phyloP scores from a whole-genome alignment of 23 red algal genomes.

The Agarophyton chilense region DNA sequence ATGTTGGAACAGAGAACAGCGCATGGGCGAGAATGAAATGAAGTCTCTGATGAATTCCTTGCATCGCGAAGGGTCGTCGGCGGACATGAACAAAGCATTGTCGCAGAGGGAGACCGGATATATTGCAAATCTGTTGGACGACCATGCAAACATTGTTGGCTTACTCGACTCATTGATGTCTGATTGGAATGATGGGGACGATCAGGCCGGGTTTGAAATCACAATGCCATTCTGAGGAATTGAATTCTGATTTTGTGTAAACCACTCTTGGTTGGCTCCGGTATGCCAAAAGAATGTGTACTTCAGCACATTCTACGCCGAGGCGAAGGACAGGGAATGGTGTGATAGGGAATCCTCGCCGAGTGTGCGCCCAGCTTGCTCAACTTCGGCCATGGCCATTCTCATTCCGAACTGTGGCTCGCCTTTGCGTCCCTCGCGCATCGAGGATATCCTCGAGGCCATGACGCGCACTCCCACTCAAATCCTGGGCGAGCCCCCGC shows the following conservation, averaged over 20 bases:
- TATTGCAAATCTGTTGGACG: background rate
- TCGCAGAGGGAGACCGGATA: background rate
- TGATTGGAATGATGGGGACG: conserved; percentile 12
- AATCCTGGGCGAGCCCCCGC: conserved; percentile 1
- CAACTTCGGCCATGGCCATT: background rate
- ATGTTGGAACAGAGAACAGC: conserved; percentile 17
- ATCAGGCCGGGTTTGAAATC: too few relatives aligned
- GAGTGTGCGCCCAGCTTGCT: too few relatives aligned
- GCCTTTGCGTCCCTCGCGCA: background rate
- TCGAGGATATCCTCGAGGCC: background rate
- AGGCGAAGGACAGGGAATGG: too few relatives aligned
- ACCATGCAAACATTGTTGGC: background rate
- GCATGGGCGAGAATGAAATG: background rate
- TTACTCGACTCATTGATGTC: background rate
- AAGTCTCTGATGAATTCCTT: background rate
- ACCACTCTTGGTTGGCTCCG: too few relatives aligned
- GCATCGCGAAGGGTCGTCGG: background rate
- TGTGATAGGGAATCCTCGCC: too few relatives aligned
- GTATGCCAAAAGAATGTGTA: too few relatives aligned
- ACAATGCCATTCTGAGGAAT: too few relatives aligned
- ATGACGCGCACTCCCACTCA: background rate
- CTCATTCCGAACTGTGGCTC: background rate
- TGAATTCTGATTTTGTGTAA: too few relatives aligned
- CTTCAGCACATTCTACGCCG: too few relatives aligned
- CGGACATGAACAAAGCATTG: background rate